Evolutionary conservation across 2,329 filamentous ascomycete genomes (phyloP).

Genomic region (Xylaria sp.): DNA sequence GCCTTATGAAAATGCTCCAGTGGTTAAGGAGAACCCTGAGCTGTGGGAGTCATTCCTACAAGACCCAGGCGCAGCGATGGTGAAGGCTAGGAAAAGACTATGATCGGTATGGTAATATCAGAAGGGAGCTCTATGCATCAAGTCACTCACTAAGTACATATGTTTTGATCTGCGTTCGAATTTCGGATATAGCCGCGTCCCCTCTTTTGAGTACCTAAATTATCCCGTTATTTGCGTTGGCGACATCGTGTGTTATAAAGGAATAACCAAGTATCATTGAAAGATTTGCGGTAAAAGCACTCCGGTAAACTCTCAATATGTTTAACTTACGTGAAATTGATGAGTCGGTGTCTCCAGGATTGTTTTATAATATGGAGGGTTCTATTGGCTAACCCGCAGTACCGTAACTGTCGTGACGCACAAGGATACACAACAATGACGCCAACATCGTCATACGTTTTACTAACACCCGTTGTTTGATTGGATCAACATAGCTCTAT

Average conservation of each 20-base stretch:
- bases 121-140: not conserved
- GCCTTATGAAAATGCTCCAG: slow-evolving; percentile 39
- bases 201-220: not conserved
- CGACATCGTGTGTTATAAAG: not conserved
- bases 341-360: not conserved
- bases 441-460: slow-evolving; percentile 20
- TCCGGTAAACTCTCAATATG: too few species aligned
- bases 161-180: not conserved
- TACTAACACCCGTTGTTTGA: not conserved
- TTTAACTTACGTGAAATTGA: not conserved
- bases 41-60: slow-evolving; percentile 44
- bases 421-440: slow-evolving; percentile 13
- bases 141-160: not conserved
- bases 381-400: not conserved
- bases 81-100: slow-evolving; percentile 40
- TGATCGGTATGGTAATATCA: not conserved
- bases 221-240: not conserved
- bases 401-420: slow-evolving; percentile 4
- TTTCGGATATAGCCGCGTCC: not conserved
- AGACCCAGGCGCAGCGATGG: slow-evolving; percentile 38
- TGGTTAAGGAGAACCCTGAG: slow-evolving; percentile 40
- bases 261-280: not conserved
- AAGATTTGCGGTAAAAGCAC: not conserved
- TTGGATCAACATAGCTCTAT: not conserved
- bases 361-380: not conserved